Percentiles rank a stretch among this genome's conserved stretches.
Conservation (phyloP, 2,329 filamentous ascomycete genomes). For the Hyphodiscus sp. region DNA sequence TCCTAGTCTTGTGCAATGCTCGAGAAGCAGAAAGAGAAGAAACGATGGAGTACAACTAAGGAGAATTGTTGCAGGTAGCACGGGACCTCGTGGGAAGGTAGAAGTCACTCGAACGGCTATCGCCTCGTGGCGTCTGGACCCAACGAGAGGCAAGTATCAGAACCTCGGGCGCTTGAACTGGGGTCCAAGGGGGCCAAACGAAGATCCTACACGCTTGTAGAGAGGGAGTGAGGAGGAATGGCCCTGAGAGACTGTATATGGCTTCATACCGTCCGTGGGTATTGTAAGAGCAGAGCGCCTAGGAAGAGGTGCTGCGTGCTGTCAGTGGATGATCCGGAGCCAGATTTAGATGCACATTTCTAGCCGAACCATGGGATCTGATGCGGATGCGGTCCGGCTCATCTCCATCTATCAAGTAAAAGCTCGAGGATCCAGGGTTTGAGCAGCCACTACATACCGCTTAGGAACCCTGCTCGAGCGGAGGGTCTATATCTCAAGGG, state of each 20-base stretch:
- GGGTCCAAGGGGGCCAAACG: conserved; percentile 22
- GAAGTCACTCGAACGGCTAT: conserved; percentile 16
- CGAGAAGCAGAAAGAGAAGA: conserved; percentile 16
- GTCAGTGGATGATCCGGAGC: conserved; percentile 34
- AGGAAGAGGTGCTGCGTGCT: conserved; percentile 35
- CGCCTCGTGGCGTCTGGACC: conserved; percentile 24
- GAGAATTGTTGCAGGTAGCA: conserved; percentile 21
- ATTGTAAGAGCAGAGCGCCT: conserved; percentile 36
- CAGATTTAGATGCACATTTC: conserved; percentile 33
- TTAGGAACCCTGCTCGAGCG: conserved; percentile 23
- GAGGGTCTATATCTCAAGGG: neutral
- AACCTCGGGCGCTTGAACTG: conserved; percentile 25
- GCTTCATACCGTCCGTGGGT: conserved; percentile 28
- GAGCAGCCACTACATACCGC: conserved; percentile 33
- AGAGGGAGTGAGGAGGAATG: conserved; percentile 21
- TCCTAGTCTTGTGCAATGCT: conserved; percentile 18
- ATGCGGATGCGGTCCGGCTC: conserved; percentile 41
- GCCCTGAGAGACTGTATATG: conserved; percentile 34
- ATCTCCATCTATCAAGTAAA: conserved; percentile 26
- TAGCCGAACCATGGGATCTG: conserved; percentile 37
- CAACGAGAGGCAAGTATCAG: conserved; percentile 18
- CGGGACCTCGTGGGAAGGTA: conserved; percentile 24
- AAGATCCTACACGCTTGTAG: conserved; percentile 21
- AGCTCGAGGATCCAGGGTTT: conserved; percentile 18
- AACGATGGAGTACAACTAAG: conserved; percentile 21